Base-by-base conservation (phyloP, 2,329 filamentous ascomycete genomes). In the Penicillium sclerotigenum region DNA sequence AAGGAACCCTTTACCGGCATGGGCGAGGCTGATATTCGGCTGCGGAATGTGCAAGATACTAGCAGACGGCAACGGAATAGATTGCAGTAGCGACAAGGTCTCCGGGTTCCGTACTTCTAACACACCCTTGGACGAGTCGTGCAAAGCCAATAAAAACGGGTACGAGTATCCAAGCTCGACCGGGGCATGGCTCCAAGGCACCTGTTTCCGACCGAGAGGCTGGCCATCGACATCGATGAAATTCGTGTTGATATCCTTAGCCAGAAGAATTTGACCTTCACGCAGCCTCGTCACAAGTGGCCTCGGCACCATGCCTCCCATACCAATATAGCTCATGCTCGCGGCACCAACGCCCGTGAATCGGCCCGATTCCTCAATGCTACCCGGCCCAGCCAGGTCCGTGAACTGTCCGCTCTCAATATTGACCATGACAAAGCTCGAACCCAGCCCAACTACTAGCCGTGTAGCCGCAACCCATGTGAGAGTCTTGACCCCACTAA, bases 111-210 rank as follows among this genome's bases (percentile, higher is more conserved):
- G 84, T 36, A 99, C 88, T 74, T 99, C 94, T 11, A 99, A 78
- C 0, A 84, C 85, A 3, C 93, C 91, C 73, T 94, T 96, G 1
- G 89, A 82, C 0, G 91, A 86, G 8, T 91, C 81, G 69, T 96
- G 91, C 14, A 99, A 78, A 10, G 91, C 90, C 47, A 99, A 79
- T 53, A 99, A 87, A 70, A 97, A 99, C 0, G 94, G 94, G 71
- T 99, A 99, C 22, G 92, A 97, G 73, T 97, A 99, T 22, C 93
- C 94, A 57, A 99, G 87, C 54, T 88, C 88, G 66, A 97, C 92
- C 1, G 94, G 95, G 1, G 93, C 90, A 33, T 84, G 80, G 40
- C 87, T 84, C 94, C 94, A 99, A 1, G 91, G 91, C n/a, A 99
- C 87, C 71, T 97, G 92, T 53, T 88, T 82, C 73, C 90, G 90